Base-by-base conservation (phyloP, 2,329 filamentous ascomycete genomes). In the Metarhizium anisopliae region DNA sequence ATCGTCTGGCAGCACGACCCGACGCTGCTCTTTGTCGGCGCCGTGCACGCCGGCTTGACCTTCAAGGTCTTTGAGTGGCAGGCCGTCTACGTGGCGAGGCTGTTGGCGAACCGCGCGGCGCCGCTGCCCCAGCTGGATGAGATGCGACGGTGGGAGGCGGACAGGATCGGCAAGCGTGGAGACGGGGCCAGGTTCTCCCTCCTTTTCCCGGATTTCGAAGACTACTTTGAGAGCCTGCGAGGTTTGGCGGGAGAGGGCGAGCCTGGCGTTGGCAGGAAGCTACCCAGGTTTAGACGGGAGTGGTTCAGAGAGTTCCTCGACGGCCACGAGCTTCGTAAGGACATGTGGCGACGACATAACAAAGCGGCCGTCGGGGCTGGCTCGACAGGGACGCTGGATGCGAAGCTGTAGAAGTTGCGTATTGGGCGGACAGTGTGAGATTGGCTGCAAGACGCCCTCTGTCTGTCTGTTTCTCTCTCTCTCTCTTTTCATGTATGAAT, bases 41-140 rank as follows among this genome's bases (percentile, higher is more conserved):
- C 82, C 4, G 80, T 78, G 0, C 70, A 71, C 1, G 78, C 79
- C 0, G 80, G 80, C 0, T 67, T 88, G 32, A 87, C 84, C 0
- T 87, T 88, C 70, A 85, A 84, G 64, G 77, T 86, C 35, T 86
- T 85, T 55, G 84, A 87, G 68, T 86, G 82, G 81, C 84, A 87
- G 62, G 82, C 83, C 6, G 83, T 86, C 0, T 74, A 81, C 1
- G 81, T 78, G 0, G 83, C 84, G 1, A 72, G 83, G 0, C 67
- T 84, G 2, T 72, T 86, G 0, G 77, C 83, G 0, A 81, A 81
- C 0, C 72, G 80, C 2, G 76, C 75, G 0, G 68, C 60, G 0
- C 67, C 86, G 2, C 84, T 84, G 0, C 59, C 75, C 0, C 25
- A 10, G 7, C n/a, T 69, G 0, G 68, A 71, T 13, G 79, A 78